Evolutionary conservation across 192 early-diverging fungal species (phyloP), one percentile per base, ranked within the genome.

Genomic region (Backusella mclennaniae): DNA sequence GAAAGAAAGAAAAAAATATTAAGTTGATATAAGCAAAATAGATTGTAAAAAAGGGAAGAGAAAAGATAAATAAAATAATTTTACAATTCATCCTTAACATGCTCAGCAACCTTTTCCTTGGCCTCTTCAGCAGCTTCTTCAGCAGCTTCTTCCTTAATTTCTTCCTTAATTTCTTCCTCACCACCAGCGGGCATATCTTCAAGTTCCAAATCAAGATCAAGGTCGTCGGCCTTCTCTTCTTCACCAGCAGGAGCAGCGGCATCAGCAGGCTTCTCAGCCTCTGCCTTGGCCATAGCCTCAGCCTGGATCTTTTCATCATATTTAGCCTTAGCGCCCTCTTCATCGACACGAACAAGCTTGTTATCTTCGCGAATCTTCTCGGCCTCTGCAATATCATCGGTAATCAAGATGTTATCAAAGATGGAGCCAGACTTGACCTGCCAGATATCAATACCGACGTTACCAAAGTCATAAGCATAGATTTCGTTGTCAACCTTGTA

Each of bases 371-470:
- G 89, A 49, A 94, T 88, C 79, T 91, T 84, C 72, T 93, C 81
- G 29, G 97, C 97, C 67, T 94, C 91, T 59, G 87, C 87, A 23
- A 90, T 85, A 82, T 90, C 90, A 82, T 95, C 91, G 38, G 96
- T 96, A 77, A 99, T 86, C 80, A 97, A 88, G 76, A 99, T 91
- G 87, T 99, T 96, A 87, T 96, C 92, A 83, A 98, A 97, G 78
- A 96, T 92, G 42, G 95, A 92, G 36, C 90, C 92, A 77, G 92
- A 84, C 86, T 95, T 95, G 86, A 99, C 97, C 71, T 95, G 95
- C 98, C 98, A 99, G 73, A 99, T 79, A 83, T 99, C 98, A 41
- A 98, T 89, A 71, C 98, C 98, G 69, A 97, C 83, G 56, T 93
- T 94, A 77, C 84, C 87, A 59, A 96, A 94, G 77, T 95, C 93